Evolutionary conservation across 768 basidiomycete species (phyloP), one percentile per base, ranked within the genome.

Genomic region (Chalciporus sphaerocephalus): DNA sequence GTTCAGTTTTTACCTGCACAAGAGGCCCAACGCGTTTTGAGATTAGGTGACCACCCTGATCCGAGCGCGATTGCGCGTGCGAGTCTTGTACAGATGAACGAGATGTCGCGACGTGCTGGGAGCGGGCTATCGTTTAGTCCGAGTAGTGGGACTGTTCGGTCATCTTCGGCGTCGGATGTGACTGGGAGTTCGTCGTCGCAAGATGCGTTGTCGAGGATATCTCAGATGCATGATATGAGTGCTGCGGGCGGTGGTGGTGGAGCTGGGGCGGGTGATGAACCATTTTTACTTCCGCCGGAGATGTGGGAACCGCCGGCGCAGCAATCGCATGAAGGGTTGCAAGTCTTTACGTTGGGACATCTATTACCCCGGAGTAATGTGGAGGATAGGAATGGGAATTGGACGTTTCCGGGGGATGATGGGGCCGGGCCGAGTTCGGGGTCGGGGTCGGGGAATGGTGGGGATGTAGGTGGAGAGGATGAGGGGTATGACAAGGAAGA

Each of bases 281-380:
- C 65, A 36, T 59, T 68, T 38, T 44, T 61, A 24, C 55, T 63
- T 23, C 61, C 63, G 1, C 51, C 58, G 2, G 53, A 58, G 0
- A 28, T 54, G 22, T 61, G 57, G 58, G 65, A 65, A 4, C 52
- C 55, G 0, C 65, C 60, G 24, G 42, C 51, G 37, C 62, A 66
- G 24, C 54, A 49, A 16, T 52, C 47, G 34, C 83, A 87, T 48
- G 78, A 85, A 55, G 87, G 85, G 4, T 62, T 90, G 42, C 85
- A 87, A 61, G 85, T 89, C 42, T 87, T 87, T 59, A 90, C 88
- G 1, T 77, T 90, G 4, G 87, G 87, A 0, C 87, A 88, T 60
- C 66, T 89, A 18, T 69, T 88, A 52, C 87, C 87, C 12, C 68
- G 78, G 46, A 72, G 72, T 48, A 65, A 65, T 34, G 60, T 69